Percentiles rank a stretch among this genome's conserved stretches.
phyloP scores from a whole-genome alignment of 371 early-diverging fungal species.

The Mucor lusitanicus region DNA sequence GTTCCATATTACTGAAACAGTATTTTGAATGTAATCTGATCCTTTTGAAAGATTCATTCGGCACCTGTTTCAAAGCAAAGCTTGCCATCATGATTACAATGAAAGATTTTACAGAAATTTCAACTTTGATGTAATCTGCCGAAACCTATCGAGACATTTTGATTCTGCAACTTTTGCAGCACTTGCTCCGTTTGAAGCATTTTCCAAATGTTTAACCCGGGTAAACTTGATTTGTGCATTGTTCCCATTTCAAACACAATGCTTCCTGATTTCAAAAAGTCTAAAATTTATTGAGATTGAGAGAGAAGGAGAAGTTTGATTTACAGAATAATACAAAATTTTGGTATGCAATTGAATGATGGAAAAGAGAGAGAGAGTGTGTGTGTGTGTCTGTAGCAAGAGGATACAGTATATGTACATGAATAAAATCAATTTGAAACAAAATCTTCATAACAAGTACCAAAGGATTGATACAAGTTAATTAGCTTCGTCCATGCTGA shows the following conservation, averaged over 20 bases:
- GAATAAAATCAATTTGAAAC: background rate
- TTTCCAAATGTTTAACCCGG: background rate
- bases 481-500: background rate
- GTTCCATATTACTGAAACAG: too few species aligned
- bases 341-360: background rate
- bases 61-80: background rate
- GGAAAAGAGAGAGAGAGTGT: background rate
- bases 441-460: background rate
- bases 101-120: background rate
- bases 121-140: background rate
- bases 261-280: background rate
- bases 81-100: background rate
- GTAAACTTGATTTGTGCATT: background rate
- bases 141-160: background rate
- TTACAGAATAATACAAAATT: background rate
- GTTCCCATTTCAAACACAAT: background rate
- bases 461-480: background rate
- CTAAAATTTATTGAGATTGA: background rate
- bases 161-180: background rate
- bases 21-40: too few species aligned
- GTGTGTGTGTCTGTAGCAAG: too few species aligned
- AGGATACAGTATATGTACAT: background rate
- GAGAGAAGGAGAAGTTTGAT: background rate
- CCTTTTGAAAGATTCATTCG: background rate
- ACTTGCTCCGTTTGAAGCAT: background rate